Conservation (phyloP, 129 eudicot genomes). For the Erigeron canadensis region DNA sequence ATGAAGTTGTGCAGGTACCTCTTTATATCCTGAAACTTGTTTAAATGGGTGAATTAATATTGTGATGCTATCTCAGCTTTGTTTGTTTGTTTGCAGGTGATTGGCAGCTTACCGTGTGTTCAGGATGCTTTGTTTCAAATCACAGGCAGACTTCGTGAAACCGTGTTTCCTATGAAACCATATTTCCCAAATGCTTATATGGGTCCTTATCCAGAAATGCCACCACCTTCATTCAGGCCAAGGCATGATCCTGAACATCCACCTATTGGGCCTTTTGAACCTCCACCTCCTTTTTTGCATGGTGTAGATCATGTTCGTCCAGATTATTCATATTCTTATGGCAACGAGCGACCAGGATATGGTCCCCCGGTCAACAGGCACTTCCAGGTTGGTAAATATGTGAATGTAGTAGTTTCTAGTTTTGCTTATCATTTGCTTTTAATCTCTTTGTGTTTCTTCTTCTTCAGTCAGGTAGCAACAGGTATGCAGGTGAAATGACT, state of each 20-base stretch:
- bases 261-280: conserved; percentile 40
- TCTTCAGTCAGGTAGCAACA: conserved; percentile 41
- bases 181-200: conserved; percentile 30
- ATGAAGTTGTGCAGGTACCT: conserved; percentile 65
- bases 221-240: conserved; percentile 54
- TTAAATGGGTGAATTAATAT: background rate
- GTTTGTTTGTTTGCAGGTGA: conserved; percentile 41
- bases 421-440: background rate
- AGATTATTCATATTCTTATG: conserved; percentile 41
- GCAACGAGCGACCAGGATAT: conserved; percentile 46
- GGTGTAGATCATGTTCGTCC: conserved; percentile 37
- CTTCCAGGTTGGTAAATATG: conserved; percentile 44
- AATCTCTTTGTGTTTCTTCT: conserved; percentile 7
- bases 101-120: conserved; percentile 49
- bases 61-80: background rate
- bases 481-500: conserved; percentile 31
- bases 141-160: conserved; percentile 58
- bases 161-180: conserved; percentile 42
- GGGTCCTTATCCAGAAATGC: conserved; percentile 46
- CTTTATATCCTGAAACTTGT: background rate
- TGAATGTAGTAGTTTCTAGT: background rate
- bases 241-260: conserved; percentile 52
- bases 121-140: conserved; percentile 63
- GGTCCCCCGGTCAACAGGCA: conserved; percentile 30
- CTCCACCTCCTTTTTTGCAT: conserved; percentile 33